A percentile compares a stretch with the other conserved stretches of the same genome.
Evolutionary conservation across 257 asterid genomes (phyloP).

Genomic region (Nicotiana tomentosiformis): DNA sequence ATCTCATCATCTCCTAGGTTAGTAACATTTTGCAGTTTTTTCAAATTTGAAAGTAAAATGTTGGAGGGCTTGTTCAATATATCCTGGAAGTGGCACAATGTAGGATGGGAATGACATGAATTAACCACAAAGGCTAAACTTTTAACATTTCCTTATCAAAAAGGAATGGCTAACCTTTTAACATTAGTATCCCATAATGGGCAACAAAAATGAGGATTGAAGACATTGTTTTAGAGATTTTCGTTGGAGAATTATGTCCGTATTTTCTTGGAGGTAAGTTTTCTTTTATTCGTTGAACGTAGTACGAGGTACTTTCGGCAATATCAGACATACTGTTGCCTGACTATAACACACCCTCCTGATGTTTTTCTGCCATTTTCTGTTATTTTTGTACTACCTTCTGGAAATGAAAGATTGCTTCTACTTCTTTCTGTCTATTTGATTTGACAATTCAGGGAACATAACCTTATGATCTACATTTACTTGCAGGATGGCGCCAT

Average conservation of each 20-base stretch:
- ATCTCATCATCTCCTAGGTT: conserved; percentile 95
- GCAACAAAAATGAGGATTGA: background rate
- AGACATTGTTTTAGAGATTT: background rate
- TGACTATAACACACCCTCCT: background rate
- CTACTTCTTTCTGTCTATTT: conserved; percentile 2
- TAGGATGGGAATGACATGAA: background rate
- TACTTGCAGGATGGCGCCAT: conserved; percentile 54
- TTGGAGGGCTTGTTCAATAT: background rate
- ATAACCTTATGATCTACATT: conserved; percentile 1
- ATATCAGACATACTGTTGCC: background rate
- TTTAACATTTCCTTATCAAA: background rate
- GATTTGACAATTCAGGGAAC: background rate
- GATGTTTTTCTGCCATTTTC: background rate
- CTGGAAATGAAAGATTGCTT: background rate
- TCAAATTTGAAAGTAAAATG: background rate
- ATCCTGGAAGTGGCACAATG: background rate
- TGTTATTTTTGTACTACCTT: background rate
- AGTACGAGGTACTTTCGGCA: background rate
- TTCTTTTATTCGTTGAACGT: background rate
- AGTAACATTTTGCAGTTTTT: conserved; percentile 9
- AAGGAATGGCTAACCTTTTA: background rate
- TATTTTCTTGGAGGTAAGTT: background rate
- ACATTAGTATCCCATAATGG: background rate
- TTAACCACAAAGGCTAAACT: background rate
- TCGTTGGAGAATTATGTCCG: background rate